Base-by-base conservation (phyloP, 768 basidiomycete species). In the Xerocomus spinulosus region DNA sequence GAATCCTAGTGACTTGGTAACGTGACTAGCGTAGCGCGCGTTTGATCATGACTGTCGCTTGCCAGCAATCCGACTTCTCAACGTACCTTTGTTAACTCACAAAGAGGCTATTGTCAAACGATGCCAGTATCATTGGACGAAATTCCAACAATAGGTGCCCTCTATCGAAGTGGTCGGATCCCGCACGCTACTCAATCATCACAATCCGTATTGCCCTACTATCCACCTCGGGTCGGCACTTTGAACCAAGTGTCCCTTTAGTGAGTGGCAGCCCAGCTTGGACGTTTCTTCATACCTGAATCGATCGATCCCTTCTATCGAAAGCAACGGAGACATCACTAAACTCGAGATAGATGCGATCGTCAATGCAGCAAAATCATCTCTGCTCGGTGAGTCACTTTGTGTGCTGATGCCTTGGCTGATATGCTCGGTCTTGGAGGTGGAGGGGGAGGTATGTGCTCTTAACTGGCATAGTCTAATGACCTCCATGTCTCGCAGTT, bases 321-420 rank as follows among this genome's bases (percentile, higher is more conserved):
- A 33, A 57, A 90, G 89, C 57, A 81, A 86, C 59, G 87, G 86
- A 21, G 85, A 91, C 64, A 90, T 92, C 48, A 91, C 89, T 3
- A 70, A 72, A 47, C 61, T 92, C 18, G 73, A 81, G 43, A 68
- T 86, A 10, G 88, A 90, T 61, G 70, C 80, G 0, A 83, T 92
- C 46, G 89, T 92, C 24, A 92, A 91, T 58, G 90, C 90, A 12
- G 90, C 89, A 6, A 92, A 92, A 59, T 72, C 72, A 38, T 77
- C 77, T 41, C 70, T 92, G 29, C 69, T 84, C 40, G 89, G 89
- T 87, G 34, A 46, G 55, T 44, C 39, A n/a, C 9, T 17, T 28
- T 2, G 2, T 26, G 9, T 17, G 7, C n/a, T 36, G n/a, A 48
- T 23, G n/a, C 14, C 15, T 23, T 24, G 15, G 9, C 21, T 23